Evolutionary conservation across 495 filamentous ascomycete species (phyloP).

Genomic region (Aspergillus nidulans): DNA sequence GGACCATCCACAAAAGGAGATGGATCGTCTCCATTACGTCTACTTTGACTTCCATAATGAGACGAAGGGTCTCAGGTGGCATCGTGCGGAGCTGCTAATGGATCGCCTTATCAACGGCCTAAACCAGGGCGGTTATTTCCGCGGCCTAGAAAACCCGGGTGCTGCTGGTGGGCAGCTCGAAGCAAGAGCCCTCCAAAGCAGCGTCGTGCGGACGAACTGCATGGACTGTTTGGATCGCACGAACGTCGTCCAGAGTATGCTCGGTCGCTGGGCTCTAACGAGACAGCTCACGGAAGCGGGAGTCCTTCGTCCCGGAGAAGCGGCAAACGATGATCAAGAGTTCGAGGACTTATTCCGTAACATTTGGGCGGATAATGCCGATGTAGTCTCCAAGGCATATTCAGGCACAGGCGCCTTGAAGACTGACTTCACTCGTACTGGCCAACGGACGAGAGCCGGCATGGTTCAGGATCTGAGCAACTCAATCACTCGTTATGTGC

Average conservation of each 20-base stretch:
- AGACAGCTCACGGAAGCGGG: constrained; percentile 80
- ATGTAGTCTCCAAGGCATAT: constrained; percentile 86
- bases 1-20: constrained; percentile 50
- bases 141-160: constrained; percentile 79
- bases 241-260: constrained; percentile 95
- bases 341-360: constrained; percentile 92
- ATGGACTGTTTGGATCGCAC: constrained; percentile 99
- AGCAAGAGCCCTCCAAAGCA: constrained; percentile 70
- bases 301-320: constrained; percentile 64
- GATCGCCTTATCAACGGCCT: constrained; percentile 72
- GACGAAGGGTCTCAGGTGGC: constrained; percentile 90
- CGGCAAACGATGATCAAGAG: constrained; percentile 60
- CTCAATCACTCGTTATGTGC: constrained; percentile 76
- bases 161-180: constrained; percentile 65
- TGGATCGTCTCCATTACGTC: constrained; percentile 85
- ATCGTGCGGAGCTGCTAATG: constrained; percentile 81
- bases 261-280: constrained; percentile 82
- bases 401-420: constrained; percentile 94
- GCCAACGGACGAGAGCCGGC: constrained; percentile 77
- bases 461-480: constrained; percentile 77
- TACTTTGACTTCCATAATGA: constrained; percentile 99
- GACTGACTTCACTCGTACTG: constrained; percentile 90
- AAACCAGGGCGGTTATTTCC: constrained; percentile 80
- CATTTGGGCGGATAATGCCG: constrained; percentile 97
- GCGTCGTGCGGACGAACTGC: constrained; percentile 93